phyloP scores from a whole-genome alignment of 1,139 yeast species.

The Nakaseomyces kungkrabaensis region DNA sequence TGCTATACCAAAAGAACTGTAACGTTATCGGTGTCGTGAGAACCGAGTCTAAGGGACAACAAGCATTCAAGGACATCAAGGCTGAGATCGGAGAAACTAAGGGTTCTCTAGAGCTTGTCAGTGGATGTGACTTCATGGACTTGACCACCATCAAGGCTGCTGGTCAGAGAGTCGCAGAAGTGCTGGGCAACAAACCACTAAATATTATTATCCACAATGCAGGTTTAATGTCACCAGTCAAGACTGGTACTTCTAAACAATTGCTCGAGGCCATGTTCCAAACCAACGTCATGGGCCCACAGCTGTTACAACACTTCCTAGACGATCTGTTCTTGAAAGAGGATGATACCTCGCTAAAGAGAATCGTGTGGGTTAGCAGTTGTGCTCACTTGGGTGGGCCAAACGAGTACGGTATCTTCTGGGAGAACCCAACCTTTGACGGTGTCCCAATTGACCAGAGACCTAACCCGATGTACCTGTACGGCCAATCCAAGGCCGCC shows the following conservation, averaged over 20 bases:
- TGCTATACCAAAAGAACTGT: conserved; percentile 36
- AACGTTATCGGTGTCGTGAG: conserved; percentile 37
- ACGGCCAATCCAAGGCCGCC: conserved; percentile 42
- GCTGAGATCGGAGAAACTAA: conserved; percentile 17
- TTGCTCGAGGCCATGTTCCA: conserved; percentile 42
- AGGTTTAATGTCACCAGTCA: conserved; percentile 39
- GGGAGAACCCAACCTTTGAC: conserved; percentile 30
- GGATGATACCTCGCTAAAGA: conserved; percentile 16
- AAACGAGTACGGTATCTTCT: conserved; percentile 33
- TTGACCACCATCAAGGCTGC: conserved; percentile 37
- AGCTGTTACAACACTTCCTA: conserved; percentile 37
- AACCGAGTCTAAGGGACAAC: conserved; percentile 29
- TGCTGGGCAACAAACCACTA: conserved; percentile 18
- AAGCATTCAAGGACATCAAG: conserved; percentile 30
- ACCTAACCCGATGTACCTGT: conserved; percentile 14
- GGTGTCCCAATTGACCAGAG: conserved; percentile 25
- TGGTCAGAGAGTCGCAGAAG: conserved; percentile 28
- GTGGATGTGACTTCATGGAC: conserved; percentile 37
- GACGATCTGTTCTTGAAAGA: conserved; percentile 34
- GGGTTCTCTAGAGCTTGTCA: conserved; percentile 21
- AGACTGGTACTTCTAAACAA: conserved; percentile 31
- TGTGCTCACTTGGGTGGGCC: conserved; percentile 33
- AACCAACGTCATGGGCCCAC: conserved; percentile 42
- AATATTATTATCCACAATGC: conserved; percentile 44
- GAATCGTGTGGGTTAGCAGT: conserved; percentile 44